Evolutionary conservation across 768 basidiomycete species (phyloP), one percentile per base, ranked within the genome.

Genomic region (Albatrellus ellisii): DNA sequence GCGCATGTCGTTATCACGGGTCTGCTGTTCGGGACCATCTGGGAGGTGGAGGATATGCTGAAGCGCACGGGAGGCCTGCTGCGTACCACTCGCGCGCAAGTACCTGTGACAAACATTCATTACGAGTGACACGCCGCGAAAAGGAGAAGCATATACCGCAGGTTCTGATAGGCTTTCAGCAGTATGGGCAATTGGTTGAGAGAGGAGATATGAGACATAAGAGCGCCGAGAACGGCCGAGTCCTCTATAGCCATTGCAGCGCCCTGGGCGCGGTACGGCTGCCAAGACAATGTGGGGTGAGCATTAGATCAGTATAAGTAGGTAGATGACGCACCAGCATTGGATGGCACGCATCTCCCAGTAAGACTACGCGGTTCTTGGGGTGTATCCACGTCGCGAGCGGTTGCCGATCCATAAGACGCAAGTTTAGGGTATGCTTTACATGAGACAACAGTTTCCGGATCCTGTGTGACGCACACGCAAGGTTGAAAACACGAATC

Each of bases 21-120:
- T 58, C 32, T 61, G 55, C 45, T 78, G 77, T 26, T 63, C 67
- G 1, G 66, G 64, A 0, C 75, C 75, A 42, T 78, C 77, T 0
- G 61, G 59, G 0, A 75, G 54, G 51, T 79, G 76, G 55, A 77
- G 77, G 33, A 68, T 66, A 28, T 60, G 46, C 46, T 73, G 70
- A 51, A 77, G 77, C 24, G 68, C 48, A 1, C 69, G 62, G 4
- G 72, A 67, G 14, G 67, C 62, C 0, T 52, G 52, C 48, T 79
- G 77, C 1, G 71, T 73, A 11, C 53, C 59, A 0, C 68, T 60
- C 3, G 73, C 64, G 21, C 77, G 73, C 4, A 57, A 48, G 26
- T 68, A 63, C 1, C 49, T 50, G 15, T 24, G 35, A 32, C 7
- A 24, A 35, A 15, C 3, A n/a, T n/a, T n/a, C n/a, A n/a, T n/a